Conservation (phyloP, 441 rosid genomes). For the Manihot esculenta region DNA sequence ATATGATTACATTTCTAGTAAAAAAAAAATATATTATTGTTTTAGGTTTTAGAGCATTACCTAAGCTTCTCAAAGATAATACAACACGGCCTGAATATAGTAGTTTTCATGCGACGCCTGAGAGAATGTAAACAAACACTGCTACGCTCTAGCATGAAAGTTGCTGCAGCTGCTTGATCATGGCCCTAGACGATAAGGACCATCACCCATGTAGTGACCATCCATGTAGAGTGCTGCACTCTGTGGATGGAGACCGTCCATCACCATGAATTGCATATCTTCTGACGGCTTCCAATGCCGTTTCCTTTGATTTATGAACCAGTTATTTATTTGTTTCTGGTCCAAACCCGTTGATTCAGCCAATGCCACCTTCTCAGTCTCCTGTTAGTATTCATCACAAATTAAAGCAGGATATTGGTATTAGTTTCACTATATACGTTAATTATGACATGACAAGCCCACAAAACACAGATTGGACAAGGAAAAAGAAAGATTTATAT, state of each 20-base stretch:
- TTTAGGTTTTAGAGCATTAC: constrained; percentile 7
- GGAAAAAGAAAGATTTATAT: too few relatives aligned
- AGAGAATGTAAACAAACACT: neutral
- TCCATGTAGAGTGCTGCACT: constrained; percentile 86
- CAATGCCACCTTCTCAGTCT: constrained; percentile 89
- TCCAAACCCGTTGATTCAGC: constrained; percentile 97
- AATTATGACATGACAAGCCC: neutral
- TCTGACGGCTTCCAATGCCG: constrained; percentile 99
- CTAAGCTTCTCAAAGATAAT: constrained; percentile 2
- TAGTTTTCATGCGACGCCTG: constrained; percentile 1
- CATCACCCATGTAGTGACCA: constrained; percentile 85
- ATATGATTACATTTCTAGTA: constrained; percentile 6
- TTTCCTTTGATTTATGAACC: constrained; percentile 98
- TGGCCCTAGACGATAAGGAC: constrained; percentile 87
- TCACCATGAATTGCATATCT: constrained; percentile 99
- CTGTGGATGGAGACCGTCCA: constrained; percentile 90
- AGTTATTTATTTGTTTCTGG: constrained; percentile 96
- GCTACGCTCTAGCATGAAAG: neutral
- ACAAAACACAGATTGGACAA: neutral
- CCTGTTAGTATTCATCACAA: constrained; percentile 38
- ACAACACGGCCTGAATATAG: constrained; percentile 10
- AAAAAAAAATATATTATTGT: neutral
- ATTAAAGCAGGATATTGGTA: too few relatives aligned
- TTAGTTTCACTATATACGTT: too few relatives aligned
- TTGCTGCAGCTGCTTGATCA: constrained; percentile 23